phyloP scores from a whole-genome alignment of 129 eudicot genomes.

The Dittrichia graveolens region DNA sequence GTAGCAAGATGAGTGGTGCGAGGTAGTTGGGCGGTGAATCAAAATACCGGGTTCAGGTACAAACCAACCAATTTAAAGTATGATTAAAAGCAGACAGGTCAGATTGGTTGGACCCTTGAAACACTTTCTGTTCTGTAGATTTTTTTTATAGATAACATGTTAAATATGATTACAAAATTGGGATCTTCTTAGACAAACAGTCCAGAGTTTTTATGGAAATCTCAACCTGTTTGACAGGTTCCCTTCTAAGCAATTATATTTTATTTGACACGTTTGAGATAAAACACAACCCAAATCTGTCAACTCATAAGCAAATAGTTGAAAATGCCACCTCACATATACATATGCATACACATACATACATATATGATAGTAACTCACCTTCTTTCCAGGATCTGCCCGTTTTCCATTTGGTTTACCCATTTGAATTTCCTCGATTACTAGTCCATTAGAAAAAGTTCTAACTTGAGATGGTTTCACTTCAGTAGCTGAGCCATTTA shows the following conservation, averaged over 20 bases:
- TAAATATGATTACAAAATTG: background rate
- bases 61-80: background rate
- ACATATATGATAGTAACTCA: slow-evolving; percentile 22
- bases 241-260: background rate
- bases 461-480: slow-evolving; percentile 65
- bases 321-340: too few species aligned
- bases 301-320: background rate
- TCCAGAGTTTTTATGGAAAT: background rate
- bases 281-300: background rate
- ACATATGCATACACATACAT: too few species aligned
- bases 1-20: background rate
- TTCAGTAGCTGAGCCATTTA: slow-evolving; percentile 34
- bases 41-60: background rate
- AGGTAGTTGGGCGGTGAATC: background rate
- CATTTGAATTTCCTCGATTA: slow-evolving; percentile 78
- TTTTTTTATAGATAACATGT: background rate
- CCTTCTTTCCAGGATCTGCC: slow-evolving; percentile 87
- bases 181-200: background rate
- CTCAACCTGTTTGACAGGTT: background rate
- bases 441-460: slow-evolving; percentile 76
- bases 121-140: background rate
- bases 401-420: slow-evolving; percentile 92
- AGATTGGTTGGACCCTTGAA: background rate
- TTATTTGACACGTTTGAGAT: background rate
- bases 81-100: background rate